A percentile compares a stretch with the other conserved stretches of the same genome.
Conservation (phyloP, 2,329 filamentous ascomycete genomes). For the Colletotrichum sansevieriae region DNA sequence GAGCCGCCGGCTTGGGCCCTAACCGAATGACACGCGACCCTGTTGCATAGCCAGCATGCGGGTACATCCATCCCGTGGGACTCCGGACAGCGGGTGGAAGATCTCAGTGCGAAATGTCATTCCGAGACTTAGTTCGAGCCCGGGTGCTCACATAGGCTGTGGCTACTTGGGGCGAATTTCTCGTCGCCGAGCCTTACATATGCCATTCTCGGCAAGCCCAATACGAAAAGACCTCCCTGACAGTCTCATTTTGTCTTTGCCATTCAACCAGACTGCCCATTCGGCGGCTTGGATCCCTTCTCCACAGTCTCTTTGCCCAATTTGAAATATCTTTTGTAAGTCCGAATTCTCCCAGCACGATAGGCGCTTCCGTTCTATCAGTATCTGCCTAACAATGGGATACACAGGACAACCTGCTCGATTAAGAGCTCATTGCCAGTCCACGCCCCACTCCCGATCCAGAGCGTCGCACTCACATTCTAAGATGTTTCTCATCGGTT, state of each 20-base stretch:
- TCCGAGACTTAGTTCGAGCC: too few species aligned
- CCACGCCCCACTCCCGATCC: conserved; percentile 63
- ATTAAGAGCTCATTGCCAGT: conserved; percentile 20
- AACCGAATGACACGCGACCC: not conserved
- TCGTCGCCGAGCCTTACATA: too few species aligned
- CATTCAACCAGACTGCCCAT: too few species aligned
- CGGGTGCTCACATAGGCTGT: too few species aligned
- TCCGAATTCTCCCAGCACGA: not conserved
- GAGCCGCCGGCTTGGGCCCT: conserved; percentile 1
- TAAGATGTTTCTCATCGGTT: conserved; percentile 61
- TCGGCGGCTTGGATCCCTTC: not conserved
- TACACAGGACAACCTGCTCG: conserved; percentile 12
- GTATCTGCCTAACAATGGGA: not conserved
- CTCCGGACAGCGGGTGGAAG: not conserved
- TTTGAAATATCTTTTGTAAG: not conserved
- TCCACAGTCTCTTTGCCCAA: not conserved
- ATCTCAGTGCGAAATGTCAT: not conserved
- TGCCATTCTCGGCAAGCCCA: too few species aligned
- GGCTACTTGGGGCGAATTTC: too few species aligned
- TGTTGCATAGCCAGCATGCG: too few species aligned
- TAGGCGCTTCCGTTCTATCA: not conserved
- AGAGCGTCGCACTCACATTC: conserved; percentile 61
- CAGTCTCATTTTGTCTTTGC: too few species aligned
- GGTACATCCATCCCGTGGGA: too few species aligned
- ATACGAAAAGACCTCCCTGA: too few species aligned